These are phyloP conservation scores for Pichia sporocuriosa DNA, from an alignment of 805 yeast species.

Conservation along the genomic window DNA sequence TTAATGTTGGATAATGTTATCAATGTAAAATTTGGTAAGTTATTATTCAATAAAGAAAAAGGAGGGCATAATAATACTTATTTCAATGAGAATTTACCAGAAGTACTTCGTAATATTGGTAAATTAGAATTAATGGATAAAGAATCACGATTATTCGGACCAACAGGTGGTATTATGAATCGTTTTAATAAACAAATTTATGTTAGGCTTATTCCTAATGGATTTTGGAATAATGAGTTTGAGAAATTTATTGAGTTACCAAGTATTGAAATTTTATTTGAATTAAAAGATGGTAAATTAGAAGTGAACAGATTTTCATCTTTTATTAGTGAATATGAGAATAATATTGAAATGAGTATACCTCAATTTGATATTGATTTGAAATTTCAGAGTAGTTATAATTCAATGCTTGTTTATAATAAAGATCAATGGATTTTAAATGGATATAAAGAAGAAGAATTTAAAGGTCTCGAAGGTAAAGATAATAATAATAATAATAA, in stretches of 20 bases:
- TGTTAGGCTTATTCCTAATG: slow-evolving; percentile 30
- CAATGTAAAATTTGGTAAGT: slow-evolving; percentile 26
- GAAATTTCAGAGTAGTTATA: slow-evolving; percentile 26
- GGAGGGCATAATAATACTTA: slow-evolving; percentile 12
- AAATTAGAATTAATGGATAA: slow-evolving; percentile 21
- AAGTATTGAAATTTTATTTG: slow-evolving; percentile 28
- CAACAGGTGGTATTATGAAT: slow-evolving; percentile 26
- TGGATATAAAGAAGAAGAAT: slow-evolving; percentile 5
- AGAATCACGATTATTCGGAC: slow-evolving; percentile 22
- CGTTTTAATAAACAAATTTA: slow-evolving; percentile 25
- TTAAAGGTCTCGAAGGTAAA: slow-evolving; percentile 1
- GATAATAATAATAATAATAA: slow-evolving; percentile 11
- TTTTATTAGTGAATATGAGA: slow-evolving; percentile 26
- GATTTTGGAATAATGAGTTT: slow-evolving; percentile 17
- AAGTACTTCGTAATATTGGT: slow-evolving; percentile 20
- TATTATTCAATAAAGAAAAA: slow-evolving; percentile 16
- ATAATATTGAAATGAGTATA: slow-evolving; percentile 20
- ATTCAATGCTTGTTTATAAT: slow-evolving; percentile 21
- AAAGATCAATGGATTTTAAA: slow-evolving; percentile 15
- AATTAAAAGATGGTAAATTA: slow-evolving; percentile 18
- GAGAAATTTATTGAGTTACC: slow-evolving; percentile 23
- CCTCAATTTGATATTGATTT: slow-evolving; percentile 26
- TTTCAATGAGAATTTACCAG: slow-evolving; percentile 25
- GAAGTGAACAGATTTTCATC: slow-evolving; percentile 19
- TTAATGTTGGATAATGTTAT: slow-evolving; percentile 19